Evolutionary conservation across 345 rosid species (phyloP).

Genomic region (Gossypium australe): DNA sequence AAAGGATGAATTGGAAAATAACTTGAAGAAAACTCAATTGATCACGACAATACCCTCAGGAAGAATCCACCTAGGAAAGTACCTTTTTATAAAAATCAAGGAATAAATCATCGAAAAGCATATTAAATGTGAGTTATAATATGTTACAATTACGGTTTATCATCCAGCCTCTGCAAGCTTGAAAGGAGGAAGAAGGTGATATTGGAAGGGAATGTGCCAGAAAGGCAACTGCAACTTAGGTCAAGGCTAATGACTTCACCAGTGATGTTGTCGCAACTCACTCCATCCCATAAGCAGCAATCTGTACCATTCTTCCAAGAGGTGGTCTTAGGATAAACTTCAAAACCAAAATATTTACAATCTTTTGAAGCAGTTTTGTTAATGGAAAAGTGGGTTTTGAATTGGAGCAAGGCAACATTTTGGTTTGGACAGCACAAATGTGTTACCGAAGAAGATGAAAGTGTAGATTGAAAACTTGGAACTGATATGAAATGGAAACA

Average conservation of each 20-base stretch:
- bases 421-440: conserved; percentile 3
- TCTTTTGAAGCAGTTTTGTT: conserved; percentile 6
- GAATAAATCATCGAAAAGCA: too few species aligned
- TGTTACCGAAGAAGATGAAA: background rate
- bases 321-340: background rate
- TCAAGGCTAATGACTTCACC: background rate
- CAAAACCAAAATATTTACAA: background rate
- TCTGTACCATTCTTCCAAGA: background rate
- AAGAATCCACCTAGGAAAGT: too few species aligned
- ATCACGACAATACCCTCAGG: too few species aligned
- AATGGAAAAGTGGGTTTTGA: conserved; percentile 9
- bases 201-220: background rate
- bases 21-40: too few species aligned
- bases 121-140: too few species aligned
- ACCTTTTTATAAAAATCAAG: too few species aligned
- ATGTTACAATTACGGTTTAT: too few species aligned
- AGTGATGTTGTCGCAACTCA: background rate
- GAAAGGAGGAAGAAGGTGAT: background rate
- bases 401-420: background rate
- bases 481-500: background rate
- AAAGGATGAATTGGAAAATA: too few species aligned
- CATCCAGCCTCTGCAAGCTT: background rate
- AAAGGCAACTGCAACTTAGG: background rate
- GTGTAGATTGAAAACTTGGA: background rate
- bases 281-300: conserved; percentile 8